These are phyloP conservation scores for Thalassiosira hispida DNA, from an alignment of 352 stramenopile species.

Conservation along the genomic window DNA sequence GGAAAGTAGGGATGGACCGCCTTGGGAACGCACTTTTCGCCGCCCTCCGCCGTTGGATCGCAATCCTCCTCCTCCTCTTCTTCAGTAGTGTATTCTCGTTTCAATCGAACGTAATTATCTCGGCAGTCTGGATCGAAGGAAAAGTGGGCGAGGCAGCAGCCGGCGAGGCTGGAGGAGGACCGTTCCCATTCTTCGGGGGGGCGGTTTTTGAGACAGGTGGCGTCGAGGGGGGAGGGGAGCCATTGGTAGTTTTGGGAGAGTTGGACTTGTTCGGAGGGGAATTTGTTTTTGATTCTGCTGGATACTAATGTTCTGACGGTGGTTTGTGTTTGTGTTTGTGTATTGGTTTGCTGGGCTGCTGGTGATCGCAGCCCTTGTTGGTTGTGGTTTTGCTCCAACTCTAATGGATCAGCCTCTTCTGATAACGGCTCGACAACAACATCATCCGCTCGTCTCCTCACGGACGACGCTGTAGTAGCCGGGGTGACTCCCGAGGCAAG, in stretches of 20 bases:
- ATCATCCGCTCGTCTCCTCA: neutral
- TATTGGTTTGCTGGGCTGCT: neutral
- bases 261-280: no score
- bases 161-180: neutral
- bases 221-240: conserved; percentile 10
- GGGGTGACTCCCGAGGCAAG: neutral
- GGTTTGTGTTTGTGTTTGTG: neutral
- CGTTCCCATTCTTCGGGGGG: conserved; percentile 21
- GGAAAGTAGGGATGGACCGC: conserved; percentile 9
- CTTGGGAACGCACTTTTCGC: neutral
- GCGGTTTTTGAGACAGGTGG: conserved; percentile 14
- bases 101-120: neutral
- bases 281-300: neutral
- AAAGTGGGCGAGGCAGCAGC: conserved; percentile 21
- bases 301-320: neutral
- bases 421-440: neutral
- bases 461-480: neutral
- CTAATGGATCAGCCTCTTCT: neutral
- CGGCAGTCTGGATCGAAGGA: neutral
- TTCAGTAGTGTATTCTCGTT: neutral
- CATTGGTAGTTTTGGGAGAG: no score
- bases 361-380: neutral
- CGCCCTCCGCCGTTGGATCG: no score
- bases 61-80: neutral
- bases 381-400: neutral